Conservation (phyloP, 805 yeast genomes). For the Kodamaea laetipori region DNA sequence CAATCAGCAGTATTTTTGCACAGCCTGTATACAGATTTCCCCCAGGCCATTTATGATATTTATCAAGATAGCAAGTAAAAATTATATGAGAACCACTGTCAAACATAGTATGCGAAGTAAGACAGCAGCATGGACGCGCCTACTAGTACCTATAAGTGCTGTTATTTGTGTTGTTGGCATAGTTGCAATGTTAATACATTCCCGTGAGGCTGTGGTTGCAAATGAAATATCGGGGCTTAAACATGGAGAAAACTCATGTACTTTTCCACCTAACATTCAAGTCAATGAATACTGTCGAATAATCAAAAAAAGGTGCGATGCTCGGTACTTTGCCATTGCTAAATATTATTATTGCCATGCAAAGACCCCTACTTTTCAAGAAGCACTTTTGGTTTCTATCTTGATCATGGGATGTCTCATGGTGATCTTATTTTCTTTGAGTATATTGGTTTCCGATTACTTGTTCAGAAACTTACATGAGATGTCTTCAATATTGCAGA, state of each 20-base stretch:
- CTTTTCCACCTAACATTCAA: not conserved
- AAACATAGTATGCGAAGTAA: not conserved
- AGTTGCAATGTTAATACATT: not conserved
- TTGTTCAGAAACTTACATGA: conserved; percentile 33
- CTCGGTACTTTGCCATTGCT: conserved; percentile 30
- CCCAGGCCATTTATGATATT: not conserved
- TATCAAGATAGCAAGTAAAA: no score
- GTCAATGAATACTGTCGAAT: conserved; percentile 19
- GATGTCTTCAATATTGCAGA: conserved; percentile 24
- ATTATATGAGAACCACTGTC: no score
- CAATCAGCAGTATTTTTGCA: no score
- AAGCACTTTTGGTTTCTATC: conserved; percentile 16
- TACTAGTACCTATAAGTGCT: not conserved
- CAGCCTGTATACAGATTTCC: not conserved
- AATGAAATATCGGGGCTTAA: not conserved
- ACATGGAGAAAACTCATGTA: not conserved
- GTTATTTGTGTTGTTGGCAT: not conserved
- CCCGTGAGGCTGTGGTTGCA: no score
- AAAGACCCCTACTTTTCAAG: conserved; percentile 17
- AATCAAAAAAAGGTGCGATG: conserved; percentile 24
- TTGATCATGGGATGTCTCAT: conserved; percentile 15
- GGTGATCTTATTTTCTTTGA: conserved; percentile 26
- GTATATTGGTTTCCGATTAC: conserved; percentile 38
- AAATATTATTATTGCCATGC: conserved; percentile 31
- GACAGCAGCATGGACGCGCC: not conserved